Evolutionary conservation across 1,284 basidiomycete species (phyloP).

Genomic region (Sutorius eximius): DNA sequence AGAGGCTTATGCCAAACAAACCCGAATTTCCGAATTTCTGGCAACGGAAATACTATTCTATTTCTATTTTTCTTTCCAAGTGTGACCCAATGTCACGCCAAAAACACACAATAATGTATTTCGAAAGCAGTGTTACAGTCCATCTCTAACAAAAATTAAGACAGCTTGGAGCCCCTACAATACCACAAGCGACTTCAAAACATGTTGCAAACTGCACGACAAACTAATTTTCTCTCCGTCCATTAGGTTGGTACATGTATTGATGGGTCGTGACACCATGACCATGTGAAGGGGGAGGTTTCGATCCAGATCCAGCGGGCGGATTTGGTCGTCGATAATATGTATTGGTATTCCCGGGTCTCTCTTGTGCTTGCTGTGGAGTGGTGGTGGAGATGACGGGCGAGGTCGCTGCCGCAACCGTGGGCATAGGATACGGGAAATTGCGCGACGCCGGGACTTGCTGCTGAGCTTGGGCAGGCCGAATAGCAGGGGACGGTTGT

Average conservation of each 20-base stretch:
- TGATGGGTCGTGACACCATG: conserved; percentile 39
- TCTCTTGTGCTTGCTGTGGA: conserved; percentile 33
- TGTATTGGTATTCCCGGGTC: conserved; percentile 24
- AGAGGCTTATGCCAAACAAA: conserved; percentile 30
- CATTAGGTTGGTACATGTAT: conserved; percentile 48
- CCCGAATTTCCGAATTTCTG: not conserved
- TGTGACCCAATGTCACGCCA: conserved; percentile 27
- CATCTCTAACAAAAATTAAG: conserved; percentile 9
- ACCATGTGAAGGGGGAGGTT: conserved; percentile 36
- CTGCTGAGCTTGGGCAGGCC: conserved; percentile 34
- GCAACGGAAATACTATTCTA: not conserved
- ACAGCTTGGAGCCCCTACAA: not conserved
- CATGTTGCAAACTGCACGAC: not conserved
- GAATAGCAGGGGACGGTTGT: conserved; percentile 34
- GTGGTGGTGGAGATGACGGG: conserved; percentile 37
- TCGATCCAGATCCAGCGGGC: conserved; percentile 26
- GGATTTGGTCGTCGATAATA: conserved; percentile 42
- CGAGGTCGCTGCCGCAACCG: conserved; percentile 41
- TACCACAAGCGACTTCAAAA: conserved; percentile 6
- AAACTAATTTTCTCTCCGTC: conserved; percentile 31
- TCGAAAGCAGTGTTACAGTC: conserved; percentile 9
- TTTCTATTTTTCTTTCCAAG: not conserved
- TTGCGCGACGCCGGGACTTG: conserved; percentile 27
- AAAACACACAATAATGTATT: conserved; percentile 18
- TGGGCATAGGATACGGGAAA: conserved; percentile 50